A percentile compares a stretch with the other conserved stretches of the same genome.
These are phyloP conservation scores for Aspergillus amoenus DNA, from an alignment of 2,329 filamentous ascomycete genomes.

Conservation along the genomic window DNA sequence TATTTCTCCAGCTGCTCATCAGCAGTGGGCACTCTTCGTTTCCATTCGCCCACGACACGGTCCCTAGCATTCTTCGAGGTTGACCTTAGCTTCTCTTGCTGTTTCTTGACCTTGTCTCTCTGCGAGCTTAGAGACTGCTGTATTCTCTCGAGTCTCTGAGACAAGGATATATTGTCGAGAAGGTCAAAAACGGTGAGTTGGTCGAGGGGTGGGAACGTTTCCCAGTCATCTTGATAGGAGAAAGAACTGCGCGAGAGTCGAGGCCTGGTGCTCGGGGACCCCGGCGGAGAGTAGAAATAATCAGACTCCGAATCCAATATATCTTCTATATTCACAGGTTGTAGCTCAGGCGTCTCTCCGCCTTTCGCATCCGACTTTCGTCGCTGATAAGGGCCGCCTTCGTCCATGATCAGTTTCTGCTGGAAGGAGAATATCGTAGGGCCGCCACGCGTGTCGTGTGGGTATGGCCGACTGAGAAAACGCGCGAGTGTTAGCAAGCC, in stretches of 20 bases:
- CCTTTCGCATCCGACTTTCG: constrained; percentile 24
- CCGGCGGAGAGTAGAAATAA: constrained; percentile 30
- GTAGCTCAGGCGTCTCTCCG: constrained; percentile 25
- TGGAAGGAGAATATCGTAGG: constrained; percentile 40
- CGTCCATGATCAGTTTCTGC: constrained; percentile 37
- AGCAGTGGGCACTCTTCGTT: constrained; percentile 77
- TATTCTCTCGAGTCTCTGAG: constrained; percentile 86
- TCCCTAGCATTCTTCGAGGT: constrained; percentile 77
- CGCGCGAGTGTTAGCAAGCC: constrained; percentile 40
- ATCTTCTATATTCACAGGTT: constrained; percentile 24
- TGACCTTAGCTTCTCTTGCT: constrained; percentile 75
- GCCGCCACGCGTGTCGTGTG: constrained; percentile 29
- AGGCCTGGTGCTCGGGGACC: constrained; percentile 22
- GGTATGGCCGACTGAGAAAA: constrained; percentile 39
- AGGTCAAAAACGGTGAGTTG: constrained; percentile 89
- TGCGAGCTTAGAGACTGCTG: constrained; percentile 80
- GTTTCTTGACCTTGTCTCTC: constrained; percentile 79
- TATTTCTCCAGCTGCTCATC: constrained; percentile 94
- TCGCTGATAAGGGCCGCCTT: constrained; percentile 19
- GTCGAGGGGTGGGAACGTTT: constrained; percentile 82
- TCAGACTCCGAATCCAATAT: constrained; percentile 31
- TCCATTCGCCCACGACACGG: constrained; percentile 90
- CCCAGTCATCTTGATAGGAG: constrained; percentile 87
- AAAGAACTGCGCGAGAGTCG: constrained; percentile 74
- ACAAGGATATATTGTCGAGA: constrained; percentile 86